Conservation (phyloP, 2,329 filamentous ascomycete species). For the Cladophialophora psammophila region DNA sequence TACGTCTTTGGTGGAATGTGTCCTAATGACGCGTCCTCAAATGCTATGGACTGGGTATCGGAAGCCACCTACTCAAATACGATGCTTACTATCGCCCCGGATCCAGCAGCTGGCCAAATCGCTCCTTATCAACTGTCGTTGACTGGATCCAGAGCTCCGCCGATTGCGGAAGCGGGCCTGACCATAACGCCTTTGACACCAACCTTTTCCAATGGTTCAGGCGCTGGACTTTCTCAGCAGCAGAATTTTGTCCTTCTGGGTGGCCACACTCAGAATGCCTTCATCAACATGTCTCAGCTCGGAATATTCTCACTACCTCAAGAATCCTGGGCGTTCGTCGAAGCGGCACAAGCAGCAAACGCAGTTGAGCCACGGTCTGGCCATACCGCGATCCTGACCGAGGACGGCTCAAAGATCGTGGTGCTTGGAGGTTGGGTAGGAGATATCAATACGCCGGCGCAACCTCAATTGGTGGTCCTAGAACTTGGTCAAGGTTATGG, state of each 20-base stretch:
- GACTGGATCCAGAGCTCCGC: slow-evolving; percentile 65
- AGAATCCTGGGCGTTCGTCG: slow-evolving; percentile 83
- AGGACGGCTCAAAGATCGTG: slow-evolving; percentile 78
- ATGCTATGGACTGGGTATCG: slow-evolving; percentile 66
- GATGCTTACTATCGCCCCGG: slow-evolving; percentile 73
- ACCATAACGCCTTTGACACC: slow-evolving; percentile 76
- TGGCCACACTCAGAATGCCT: slow-evolving; percentile 81
- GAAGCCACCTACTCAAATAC: slow-evolving; percentile 78
- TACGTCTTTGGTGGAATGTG: slow-evolving; percentile 95
- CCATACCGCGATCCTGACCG: slow-evolving; percentile 81
- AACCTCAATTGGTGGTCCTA: slow-evolving; percentile 81
- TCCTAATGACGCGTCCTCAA: slow-evolving; percentile 50
- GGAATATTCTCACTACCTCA: slow-evolving; percentile 88
- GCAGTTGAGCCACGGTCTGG: slow-evolving; percentile 82
- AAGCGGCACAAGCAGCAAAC: slow-evolving; percentile 60
- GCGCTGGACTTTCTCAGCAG: slow-evolving; percentile 71
- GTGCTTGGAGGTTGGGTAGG: slow-evolving; percentile 94
- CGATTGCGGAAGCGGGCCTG: slow-evolving; percentile 85
- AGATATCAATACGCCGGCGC: slow-evolving; percentile 74
- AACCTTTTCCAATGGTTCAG: slow-evolving; percentile 71
- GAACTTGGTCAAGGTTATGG: slow-evolving; percentile 78
- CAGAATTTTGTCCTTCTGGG: slow-evolving; percentile 82
- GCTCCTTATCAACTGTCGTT: slow-evolving; percentile 50
- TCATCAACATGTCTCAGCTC: slow-evolving; percentile 92
- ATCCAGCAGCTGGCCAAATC: slow-evolving; percentile 39